phyloP scores from a whole-genome alignment of 2,329 filamentous ascomycete species.

The Botrytis byssoidea region DNA sequence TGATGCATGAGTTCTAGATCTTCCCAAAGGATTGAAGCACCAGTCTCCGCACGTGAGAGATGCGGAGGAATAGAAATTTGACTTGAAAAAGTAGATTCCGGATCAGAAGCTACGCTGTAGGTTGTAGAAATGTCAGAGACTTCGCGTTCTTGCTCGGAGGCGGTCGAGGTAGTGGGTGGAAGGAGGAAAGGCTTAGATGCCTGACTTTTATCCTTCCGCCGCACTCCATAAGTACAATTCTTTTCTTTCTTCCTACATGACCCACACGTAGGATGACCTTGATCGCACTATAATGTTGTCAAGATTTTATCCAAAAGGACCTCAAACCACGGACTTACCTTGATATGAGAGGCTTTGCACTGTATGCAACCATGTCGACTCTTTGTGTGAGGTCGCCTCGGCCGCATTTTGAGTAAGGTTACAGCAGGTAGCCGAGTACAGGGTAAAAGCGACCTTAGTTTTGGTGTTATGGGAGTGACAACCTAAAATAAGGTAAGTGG shows the following conservation, averaged over 20 bases:
- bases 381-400: neutral
- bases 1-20: neutral
- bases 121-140: neutral
- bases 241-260: neutral
- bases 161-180: neutral
- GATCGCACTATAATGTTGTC: neutral
- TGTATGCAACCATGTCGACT: neutral
- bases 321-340: neutral
- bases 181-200: neutral
- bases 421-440: neutral
- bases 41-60: neutral
- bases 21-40: neutral
- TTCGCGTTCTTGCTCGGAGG: neutral
- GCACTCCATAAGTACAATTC: neutral
- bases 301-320: neutral
- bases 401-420: neutral
- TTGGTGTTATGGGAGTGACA: neutral
- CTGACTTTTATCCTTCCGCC: neutral
- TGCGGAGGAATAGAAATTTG: neutral
- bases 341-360: neutral
- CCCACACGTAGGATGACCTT: neutral
- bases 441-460: neutral
- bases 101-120: neutral
- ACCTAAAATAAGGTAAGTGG: neutral
- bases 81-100: neutral